phyloP scores from a whole-genome alignment of 2,329 filamentous ascomycete species.

The Colletotrichum sp. region DNA sequence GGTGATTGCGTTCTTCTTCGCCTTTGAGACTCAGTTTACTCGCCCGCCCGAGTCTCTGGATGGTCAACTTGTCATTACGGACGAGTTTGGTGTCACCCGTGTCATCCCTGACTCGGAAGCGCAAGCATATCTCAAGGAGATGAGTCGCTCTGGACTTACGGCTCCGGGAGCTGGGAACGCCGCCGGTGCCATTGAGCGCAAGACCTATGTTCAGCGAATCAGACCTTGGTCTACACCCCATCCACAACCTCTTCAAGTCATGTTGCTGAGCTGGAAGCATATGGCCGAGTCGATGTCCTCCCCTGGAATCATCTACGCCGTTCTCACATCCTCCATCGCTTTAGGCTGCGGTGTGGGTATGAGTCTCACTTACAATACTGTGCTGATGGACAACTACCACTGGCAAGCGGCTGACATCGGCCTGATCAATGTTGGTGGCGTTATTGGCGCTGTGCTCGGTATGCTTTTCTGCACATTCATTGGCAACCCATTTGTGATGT shows the following conservation, averaged over 20 bases:
- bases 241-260: slow-evolving; percentile 16
- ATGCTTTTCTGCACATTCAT: slow-evolving; percentile 26
- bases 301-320: slow-evolving; percentile 41
- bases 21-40: slow-evolving; percentile 45
- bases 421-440: slow-evolving; percentile 53
- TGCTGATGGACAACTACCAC: slow-evolving; percentile 35
- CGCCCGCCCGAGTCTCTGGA: slow-evolving; percentile 36
- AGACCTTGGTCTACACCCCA: slow-evolving; percentile 27
- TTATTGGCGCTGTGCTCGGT: slow-evolving; percentile 43
- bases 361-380: slow-evolving; percentile 40
- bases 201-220: slow-evolving; percentile 33
- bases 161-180: not conserved
- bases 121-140: slow-evolving; percentile 23
- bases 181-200: not conserved
- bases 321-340: slow-evolving; percentile 38
- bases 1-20: slow-evolving; percentile 39
- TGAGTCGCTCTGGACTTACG: not conserved
- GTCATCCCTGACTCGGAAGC: slow-evolving; percentile 36
- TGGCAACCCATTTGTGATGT: slow-evolving; percentile 23
- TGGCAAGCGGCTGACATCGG: slow-evolving; percentile 40
- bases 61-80: slow-evolving; percentile 39
- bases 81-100: slow-evolving; percentile 41
- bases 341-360: slow-evolving; percentile 42
- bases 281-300: slow-evolving; percentile 30
- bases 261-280: slow-evolving; percentile 17